Conservation (phyloP, 192 early-diverging fungal genomes). For the Ambispora gerdemannii region DNA sequence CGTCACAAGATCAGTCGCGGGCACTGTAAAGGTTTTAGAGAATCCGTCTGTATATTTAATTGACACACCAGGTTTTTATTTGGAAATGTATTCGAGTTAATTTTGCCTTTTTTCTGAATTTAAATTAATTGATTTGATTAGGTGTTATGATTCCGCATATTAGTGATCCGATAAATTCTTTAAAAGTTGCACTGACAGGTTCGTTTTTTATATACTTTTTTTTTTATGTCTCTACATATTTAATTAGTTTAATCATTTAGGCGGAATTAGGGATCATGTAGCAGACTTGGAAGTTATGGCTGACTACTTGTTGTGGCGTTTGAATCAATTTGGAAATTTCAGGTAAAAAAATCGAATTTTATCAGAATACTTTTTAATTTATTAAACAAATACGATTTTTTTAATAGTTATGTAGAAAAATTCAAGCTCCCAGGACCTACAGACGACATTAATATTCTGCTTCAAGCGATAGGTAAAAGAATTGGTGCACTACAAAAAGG, state of each 20-base stretch:
- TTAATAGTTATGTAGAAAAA: constrained; percentile 47
- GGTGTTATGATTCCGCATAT: constrained; percentile 88
- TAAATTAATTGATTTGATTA: neutral
- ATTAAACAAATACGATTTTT: no score
- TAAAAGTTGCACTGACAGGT: constrained; percentile 91
- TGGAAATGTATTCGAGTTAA: no score
- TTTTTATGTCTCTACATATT: neutral
- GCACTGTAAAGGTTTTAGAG: constrained; percentile 75
- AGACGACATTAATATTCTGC: constrained; percentile 66
- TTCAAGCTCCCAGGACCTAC: constrained; percentile 62
- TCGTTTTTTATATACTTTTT: neutral
- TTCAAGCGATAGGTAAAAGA: constrained; percentile 59
- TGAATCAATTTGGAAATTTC: constrained; percentile 62
- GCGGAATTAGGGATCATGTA: constrained; percentile 80
- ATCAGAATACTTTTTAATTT: no score
- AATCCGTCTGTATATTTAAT: constrained; percentile 88
- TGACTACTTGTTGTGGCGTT: constrained; percentile 84
- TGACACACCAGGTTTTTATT: constrained; percentile 70
- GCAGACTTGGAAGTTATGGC: constrained; percentile 79
- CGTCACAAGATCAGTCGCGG: constrained; percentile 74
- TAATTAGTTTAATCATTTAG: constrained; percentile 13
- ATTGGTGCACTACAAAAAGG: constrained; percentile 67
- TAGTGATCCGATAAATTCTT: constrained; percentile 69
- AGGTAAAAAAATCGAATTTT: constrained; percentile 44
- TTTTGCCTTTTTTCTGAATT: neutral